A percentile compares a stretch with the other conserved stretches of the same genome.
Conservation (phyloP, 495 filamentous ascomycete genomes). For the Copromyces sp. region DNA sequence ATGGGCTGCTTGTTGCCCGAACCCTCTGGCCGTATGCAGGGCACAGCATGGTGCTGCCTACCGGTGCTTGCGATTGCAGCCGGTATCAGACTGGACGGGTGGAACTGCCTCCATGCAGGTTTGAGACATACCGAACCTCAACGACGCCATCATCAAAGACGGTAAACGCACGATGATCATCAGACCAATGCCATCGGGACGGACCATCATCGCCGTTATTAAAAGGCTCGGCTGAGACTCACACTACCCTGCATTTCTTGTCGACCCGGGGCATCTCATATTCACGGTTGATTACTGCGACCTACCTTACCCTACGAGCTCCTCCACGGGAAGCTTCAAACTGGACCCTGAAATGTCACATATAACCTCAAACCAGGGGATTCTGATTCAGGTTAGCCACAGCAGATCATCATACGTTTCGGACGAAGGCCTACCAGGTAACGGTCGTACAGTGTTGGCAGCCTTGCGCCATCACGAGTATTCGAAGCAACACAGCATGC, state of each 20-base stretch:
- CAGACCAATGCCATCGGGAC: neutral
- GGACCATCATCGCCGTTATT: neutral
- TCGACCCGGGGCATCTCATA: neutral
- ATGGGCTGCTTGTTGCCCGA: neutral
- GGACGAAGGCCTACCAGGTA: neutral
- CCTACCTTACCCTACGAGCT: neutral
- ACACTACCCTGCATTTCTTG: neutral
- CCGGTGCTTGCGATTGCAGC: conserved; percentile 1
- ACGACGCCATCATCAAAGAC: neutral
- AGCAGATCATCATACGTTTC: neutral
- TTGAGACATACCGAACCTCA: conserved; percentile 6
- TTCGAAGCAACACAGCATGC: neutral
- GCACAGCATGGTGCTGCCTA: neutral
- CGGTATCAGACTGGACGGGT: conserved; percentile 1
- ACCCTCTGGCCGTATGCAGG: neutral
- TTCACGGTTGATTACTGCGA: neutral
- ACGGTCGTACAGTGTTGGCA: neutral
- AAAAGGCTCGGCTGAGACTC: neutral
- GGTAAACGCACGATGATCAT: neutral
- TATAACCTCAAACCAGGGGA: neutral
- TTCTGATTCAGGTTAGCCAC: neutral
- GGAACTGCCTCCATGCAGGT: conserved; percentile 9
- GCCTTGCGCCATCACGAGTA: neutral
- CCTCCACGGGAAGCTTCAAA: neutral
- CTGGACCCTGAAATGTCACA: neutral